Conservation (phyloP, 2,329 filamentous ascomycete genomes). For the Aspergillus sp. region DNA sequence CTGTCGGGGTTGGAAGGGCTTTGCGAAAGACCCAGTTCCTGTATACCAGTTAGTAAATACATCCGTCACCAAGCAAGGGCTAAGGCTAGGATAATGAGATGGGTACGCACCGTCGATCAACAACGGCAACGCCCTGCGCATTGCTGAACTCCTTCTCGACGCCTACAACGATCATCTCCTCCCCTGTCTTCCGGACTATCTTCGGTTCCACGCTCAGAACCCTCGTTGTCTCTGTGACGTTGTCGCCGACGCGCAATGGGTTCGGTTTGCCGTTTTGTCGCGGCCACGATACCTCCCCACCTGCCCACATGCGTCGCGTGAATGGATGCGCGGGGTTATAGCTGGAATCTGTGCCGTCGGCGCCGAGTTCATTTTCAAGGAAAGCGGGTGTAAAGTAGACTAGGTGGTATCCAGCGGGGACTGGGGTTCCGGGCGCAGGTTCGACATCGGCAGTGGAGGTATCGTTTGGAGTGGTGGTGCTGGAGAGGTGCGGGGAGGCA, state of each 20-base stretch:
- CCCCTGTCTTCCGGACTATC: conserved; percentile 52
- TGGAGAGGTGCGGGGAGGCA: conserved; percentile 39
- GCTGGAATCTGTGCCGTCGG: conserved; percentile 60
- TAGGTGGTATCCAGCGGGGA: conserved; percentile 63
- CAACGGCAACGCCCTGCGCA: conserved; percentile 51
- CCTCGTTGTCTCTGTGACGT: conserved; percentile 57
- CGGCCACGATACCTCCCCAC: conserved; percentile 58
- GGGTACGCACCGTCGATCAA: conserved; percentile 52
- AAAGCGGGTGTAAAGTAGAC: conserved; percentile 63
- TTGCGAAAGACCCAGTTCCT: conserved; percentile 49
- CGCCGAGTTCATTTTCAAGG: conserved; percentile 55
- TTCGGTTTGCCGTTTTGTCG: conserved; percentile 33
- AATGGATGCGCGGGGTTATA: conserved; percentile 63
- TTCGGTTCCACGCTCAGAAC: conserved; percentile 57
- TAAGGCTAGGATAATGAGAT: not conserved
- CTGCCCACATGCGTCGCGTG: conserved; percentile 67
- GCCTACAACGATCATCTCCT: conserved; percentile 65
- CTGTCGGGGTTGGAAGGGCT: conserved; percentile 28
- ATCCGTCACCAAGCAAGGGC: not conserved
- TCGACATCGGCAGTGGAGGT: not conserved
- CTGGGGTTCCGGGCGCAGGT: conserved; percentile 42
- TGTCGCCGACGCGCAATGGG: conserved; percentile 54
- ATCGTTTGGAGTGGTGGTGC: conserved; percentile 32
- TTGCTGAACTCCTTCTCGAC: conserved; percentile 62
- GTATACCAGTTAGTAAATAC: not conserved